Conservation (phyloP, 2,329 filamentous ascomycete species). For the Aureobasidium lini region DNA sequence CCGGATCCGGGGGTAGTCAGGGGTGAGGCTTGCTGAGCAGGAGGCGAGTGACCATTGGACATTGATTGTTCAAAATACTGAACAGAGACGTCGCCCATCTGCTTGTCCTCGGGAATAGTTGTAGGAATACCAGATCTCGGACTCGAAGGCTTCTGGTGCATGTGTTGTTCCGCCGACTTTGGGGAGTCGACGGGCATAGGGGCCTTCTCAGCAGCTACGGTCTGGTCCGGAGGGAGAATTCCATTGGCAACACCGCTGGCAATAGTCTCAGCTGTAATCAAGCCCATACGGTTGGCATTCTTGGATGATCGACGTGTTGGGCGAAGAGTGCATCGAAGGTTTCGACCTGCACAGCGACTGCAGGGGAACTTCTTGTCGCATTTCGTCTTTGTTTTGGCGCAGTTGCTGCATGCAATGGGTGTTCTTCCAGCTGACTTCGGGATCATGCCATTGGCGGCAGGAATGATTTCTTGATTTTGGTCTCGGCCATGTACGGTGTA, state of each 20-base stretch:
- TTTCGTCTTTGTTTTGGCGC: constrained; percentile 48
- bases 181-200: constrained; percentile 18
- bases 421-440: constrained; percentile 45
- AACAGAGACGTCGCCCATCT: constrained; percentile 27
- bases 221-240: constrained; percentile 17
- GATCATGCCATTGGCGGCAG: constrained; percentile 42
- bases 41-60: constrained; percentile 25
- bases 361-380: constrained; percentile 50
- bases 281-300: constrained; percentile 31
- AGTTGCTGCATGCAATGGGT: constrained; percentile 47
- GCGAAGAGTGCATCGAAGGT: constrained; percentile 40
- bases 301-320: constrained; percentile 43
- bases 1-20: constrained; percentile 31
- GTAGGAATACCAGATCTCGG: constrained; percentile 20
- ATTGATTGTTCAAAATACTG: constrained; percentile 36
- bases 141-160: constrained; percentile 28
- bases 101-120: constrained; percentile 25
- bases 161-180: constrained; percentile 16
- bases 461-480: constrained; percentile 41
- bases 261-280: constrained; percentile 19
- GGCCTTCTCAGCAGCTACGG: constrained; percentile 16
- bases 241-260: constrained; percentile 17
- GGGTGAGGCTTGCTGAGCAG: constrained; percentile 27
- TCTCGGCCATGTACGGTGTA: constrained; percentile 46
- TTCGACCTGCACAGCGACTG: constrained; percentile 43